phyloP scores from a whole-genome alignment of 2,329 filamentous ascomycete genomes.

The Venturia aucupariae region DNA sequence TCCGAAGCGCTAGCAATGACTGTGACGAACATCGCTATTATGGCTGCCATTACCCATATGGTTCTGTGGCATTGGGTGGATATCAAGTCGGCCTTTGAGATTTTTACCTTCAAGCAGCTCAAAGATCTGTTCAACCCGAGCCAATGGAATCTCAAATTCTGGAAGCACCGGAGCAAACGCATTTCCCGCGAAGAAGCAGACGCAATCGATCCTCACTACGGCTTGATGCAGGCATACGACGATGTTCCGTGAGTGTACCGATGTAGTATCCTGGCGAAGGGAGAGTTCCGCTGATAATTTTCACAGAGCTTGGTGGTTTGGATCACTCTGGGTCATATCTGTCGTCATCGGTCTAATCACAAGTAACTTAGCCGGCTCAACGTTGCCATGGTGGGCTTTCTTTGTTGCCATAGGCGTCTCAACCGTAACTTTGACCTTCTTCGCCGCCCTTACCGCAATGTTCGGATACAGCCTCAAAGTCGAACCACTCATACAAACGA shows the following conservation, averaged over 20 bases:
- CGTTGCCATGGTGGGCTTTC: constrained; percentile 26
- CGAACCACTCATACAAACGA: constrained; percentile 18
- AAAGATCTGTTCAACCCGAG: constrained; percentile 17
- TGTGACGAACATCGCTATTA: constrained; percentile 15
- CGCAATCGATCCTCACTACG: constrained; percentile 25
- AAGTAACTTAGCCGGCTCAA: constrained; percentile 22
- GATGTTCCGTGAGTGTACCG: constrained; percentile 19
- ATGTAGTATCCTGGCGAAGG: not conserved
- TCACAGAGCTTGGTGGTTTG: constrained; percentile 24
- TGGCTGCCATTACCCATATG: constrained; percentile 15
- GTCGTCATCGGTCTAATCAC: constrained; percentile 21
- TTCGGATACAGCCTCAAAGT: constrained; percentile 20
- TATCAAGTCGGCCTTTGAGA: constrained; percentile 29
- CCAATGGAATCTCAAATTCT: constrained; percentile 21
- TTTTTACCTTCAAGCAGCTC: constrained; percentile 19
- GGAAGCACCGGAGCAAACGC: constrained; percentile 18
- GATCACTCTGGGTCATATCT: constrained; percentile 18
- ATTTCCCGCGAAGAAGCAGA: constrained; percentile 20
- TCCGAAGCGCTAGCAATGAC: constrained; percentile 14
- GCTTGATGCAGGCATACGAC: constrained; percentile 24
- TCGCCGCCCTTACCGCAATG: constrained; percentile 21
- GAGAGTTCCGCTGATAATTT: not conserved
- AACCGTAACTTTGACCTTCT: constrained; percentile 20
- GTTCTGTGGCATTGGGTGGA: constrained; percentile 22
- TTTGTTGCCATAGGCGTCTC: constrained; percentile 21